Evolutionary conservation across 805 yeast genomes (phyloP).

Genomic region (Nakazawaea pomicola): DNA sequence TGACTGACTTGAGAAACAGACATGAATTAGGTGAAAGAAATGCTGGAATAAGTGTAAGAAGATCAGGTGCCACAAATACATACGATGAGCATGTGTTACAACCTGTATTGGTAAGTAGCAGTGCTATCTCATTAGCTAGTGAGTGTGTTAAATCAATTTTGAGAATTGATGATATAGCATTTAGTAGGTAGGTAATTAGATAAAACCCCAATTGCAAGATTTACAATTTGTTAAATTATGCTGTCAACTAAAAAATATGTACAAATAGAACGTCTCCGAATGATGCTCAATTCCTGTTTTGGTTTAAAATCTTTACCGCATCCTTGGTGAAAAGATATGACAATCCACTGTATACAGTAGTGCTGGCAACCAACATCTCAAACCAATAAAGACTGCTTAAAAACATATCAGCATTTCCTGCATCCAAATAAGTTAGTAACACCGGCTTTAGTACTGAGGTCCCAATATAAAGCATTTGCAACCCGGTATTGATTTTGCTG

Average conservation of each 20-base stretch:
- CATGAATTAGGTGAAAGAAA: constrained; percentile 88
- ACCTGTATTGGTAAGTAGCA: constrained; percentile 91
- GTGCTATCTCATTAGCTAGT: constrained; percentile 91
- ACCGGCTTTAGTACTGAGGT: constrained; percentile 54
- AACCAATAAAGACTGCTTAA: constrained; percentile 25
- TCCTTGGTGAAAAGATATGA: constrained; percentile 67
- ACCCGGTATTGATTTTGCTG: constrained; percentile 83
- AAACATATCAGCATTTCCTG: constrained; percentile 22
- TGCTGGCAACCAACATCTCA: constrained; percentile 56
- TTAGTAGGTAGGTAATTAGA: constrained; percentile 71
- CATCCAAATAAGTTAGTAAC: constrained; percentile 28
- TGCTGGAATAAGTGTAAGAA: constrained; percentile 94
- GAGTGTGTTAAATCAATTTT: constrained; percentile 95
- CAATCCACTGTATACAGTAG: constrained; percentile 75
- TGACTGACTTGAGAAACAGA: constrained; percentile 84
- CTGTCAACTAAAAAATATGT: no score
- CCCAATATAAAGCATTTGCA: constrained; percentile 89
- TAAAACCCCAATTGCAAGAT: no score
- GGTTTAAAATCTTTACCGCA: constrained; percentile 55
- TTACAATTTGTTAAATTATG: no score
- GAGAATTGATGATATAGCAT: constrained; percentile 95
- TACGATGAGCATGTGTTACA: constrained; percentile 92
- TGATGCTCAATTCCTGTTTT: no score
- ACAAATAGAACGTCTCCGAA: no score
- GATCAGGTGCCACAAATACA: constrained; percentile 89